Evolutionary conservation across 1,139 yeast genomes (phyloP).

Genomic region (Groenewaldozyma sp.): DNA sequence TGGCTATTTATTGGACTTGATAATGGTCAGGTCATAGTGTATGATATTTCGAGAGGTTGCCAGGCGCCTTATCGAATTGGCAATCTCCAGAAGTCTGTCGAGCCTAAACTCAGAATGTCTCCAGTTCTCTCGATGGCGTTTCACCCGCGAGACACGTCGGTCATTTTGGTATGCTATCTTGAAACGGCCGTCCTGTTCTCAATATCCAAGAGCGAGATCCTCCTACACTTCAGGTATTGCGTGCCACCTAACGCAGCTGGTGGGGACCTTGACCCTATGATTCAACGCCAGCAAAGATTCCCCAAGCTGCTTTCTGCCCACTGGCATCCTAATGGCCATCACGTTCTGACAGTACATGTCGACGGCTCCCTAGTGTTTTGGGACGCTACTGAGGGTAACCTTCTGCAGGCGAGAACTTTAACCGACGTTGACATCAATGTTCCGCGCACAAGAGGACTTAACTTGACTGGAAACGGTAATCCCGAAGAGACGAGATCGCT

Average conservation of each 20-base stretch:
- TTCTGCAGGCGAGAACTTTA: conserved; percentile 65
- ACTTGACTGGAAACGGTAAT: conserved; percentile 6
- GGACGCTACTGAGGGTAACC: conserved; percentile 74
- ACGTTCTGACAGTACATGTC: conserved; percentile 64
- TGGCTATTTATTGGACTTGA: conserved; percentile 76
- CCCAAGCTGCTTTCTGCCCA: conserved; percentile 55
- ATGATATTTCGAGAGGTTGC: conserved; percentile 71
- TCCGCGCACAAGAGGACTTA: conserved; percentile 28
- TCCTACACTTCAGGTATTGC: conserved; percentile 48
- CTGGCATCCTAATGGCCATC: conserved; percentile 92
- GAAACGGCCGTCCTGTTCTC: conserved; percentile 65
- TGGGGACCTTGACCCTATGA: conserved; percentile 41
- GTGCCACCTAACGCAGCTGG: conserved; percentile 56
- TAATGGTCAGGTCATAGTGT: conserved; percentile 67
- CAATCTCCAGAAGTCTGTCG: conserved; percentile 50
- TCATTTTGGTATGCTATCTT: conserved; percentile 62
- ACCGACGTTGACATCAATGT: conserved; percentile 56
- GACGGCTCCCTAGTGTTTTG: conserved; percentile 86
- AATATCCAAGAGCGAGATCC: conserved; percentile 48
- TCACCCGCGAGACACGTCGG: conserved; percentile 87
- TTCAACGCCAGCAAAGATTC: conserved; percentile 25
- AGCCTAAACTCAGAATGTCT: conserved; percentile 32
- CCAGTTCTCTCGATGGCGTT: conserved; percentile 61
- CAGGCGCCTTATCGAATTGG: conserved; percentile 60
- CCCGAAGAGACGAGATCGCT: conserved; percentile 30